phyloP scores from a whole-genome alignment of 1,284 basidiomycete species.

The Ganoderma lingzhi region DNA sequence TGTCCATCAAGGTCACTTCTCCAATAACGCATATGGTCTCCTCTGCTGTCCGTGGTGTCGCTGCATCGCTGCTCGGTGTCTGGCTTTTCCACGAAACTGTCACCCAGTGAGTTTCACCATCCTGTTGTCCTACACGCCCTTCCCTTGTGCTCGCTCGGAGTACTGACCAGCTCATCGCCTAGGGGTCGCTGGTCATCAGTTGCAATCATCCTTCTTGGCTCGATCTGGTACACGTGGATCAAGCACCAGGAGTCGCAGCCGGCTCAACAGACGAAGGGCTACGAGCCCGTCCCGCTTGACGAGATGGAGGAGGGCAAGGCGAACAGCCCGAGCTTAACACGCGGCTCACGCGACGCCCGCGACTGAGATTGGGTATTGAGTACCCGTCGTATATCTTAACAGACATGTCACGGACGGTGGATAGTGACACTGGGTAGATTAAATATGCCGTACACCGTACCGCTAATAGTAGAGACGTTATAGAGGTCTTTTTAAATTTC shows the following conservation, averaged over 20 bases:
- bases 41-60: constrained; percentile 85
- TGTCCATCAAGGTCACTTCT: constrained; percentile 92
- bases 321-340: constrained; percentile 15
- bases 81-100: constrained; percentile 81
- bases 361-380: constrained; percentile 13
- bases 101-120: constrained; percentile 61
- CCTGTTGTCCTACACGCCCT: background rate
- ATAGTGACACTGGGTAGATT: background rate
- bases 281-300: constrained; percentile 59
- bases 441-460: background rate
- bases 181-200: constrained; percentile 86
- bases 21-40: constrained; percentile 94
- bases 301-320: constrained; percentile 56
- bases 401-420: background rate
- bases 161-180: constrained; percentile 16
- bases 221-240: constrained; percentile 87
- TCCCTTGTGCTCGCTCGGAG: background rate
- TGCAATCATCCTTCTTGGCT: constrained; percentile 80
- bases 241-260: constrained; percentile 72
- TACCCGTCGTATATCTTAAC: background rate
- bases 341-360: constrained; percentile 23
- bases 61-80: constrained; percentile 78
- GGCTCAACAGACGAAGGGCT: constrained; percentile 33
- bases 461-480: constrained; percentile 7
- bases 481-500: background rate